phyloP scores from a whole-genome alignment of 768 basidiomycete species.

The Lactarius pseudohatsudake region DNA sequence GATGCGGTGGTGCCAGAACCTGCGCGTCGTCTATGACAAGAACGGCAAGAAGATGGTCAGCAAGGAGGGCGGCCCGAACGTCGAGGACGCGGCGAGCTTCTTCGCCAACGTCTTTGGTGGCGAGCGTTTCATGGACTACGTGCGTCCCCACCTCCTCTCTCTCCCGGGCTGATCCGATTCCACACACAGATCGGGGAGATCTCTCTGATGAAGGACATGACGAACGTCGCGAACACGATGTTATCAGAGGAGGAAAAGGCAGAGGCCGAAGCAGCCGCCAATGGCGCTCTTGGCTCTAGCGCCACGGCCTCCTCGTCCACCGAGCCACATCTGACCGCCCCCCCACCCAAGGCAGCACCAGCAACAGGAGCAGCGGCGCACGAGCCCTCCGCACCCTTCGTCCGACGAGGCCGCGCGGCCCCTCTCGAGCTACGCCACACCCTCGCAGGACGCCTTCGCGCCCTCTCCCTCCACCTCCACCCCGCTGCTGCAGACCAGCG shows the following conservation, averaged over 20 bases:
- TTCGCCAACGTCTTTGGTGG: constrained; percentile 97
- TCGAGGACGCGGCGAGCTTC: constrained; percentile 93
- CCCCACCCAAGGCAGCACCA: constrained; percentile 8
- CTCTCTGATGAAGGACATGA: constrained; percentile 92
- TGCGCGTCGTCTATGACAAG: constrained; percentile 90
- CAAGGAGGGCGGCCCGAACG: constrained; percentile 71
- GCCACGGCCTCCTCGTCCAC: constrained; percentile 19
- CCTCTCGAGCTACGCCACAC: neutral
- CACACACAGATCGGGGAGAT: constrained; percentile 92
- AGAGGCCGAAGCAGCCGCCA: constrained; percentile 44
- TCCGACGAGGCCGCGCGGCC: constrained; percentile 2
- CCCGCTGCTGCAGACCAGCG: constrained; percentile 2
- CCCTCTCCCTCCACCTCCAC: neutral
- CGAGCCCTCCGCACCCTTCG: neutral
- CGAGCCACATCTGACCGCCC: constrained; percentile 5
- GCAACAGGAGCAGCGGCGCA: neutral
- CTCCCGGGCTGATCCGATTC: neutral
- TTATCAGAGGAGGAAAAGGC: constrained; percentile 92
- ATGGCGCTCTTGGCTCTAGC: constrained; percentile 29
- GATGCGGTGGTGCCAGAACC: constrained; percentile 49
- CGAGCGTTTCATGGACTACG: constrained; percentile 86
- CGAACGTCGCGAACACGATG: constrained; percentile 78
- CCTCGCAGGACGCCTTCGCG: too few species aligned
- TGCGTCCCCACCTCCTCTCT: constrained; percentile 41
- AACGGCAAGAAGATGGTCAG: constrained; percentile 90